Evolutionary conservation across 1,284 basidiomycete species (phyloP), one percentile per base, ranked within the genome.

Genomic region (Microbotryum saponariae): DNA sequence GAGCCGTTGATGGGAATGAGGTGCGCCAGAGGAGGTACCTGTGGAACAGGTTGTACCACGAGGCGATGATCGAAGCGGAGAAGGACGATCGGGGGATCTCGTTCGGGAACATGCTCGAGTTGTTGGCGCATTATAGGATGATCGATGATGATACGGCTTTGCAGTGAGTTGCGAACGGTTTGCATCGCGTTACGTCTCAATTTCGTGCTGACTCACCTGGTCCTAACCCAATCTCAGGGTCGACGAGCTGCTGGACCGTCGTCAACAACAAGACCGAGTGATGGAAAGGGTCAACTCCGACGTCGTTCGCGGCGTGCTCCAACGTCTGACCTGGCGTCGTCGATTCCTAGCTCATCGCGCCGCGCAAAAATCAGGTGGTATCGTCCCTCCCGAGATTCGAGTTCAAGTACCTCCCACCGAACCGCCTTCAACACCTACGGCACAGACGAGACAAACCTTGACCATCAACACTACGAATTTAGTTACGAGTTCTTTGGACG

Each of bases 51-150:
- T 77, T 96, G 4, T 91, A 87, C 71, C 86, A 92, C 71, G 91
- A 96, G 77, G 90, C 91, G 3, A 84, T 81, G 66, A 82, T 91
- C 50, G 65, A 65, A 8, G 82, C 83, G 2, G 83, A 86, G 65
- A 81, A 87, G 64, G 81, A 81, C 31, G 84, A 83, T 1, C 82
- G 83, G 55, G 91, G 93, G 10, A 89, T 98, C 64, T 88, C 90
- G 21, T 97, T 97, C 78, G 90, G 85, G 7, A 82, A 86, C 50
- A 96, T 97, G 91, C 81, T 97, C 16, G 74, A 89, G 52, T 77
- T 97, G 58, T 78, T 98, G 42, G 88, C 91, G 0, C 92, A 96
- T 73, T 86, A 97, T 77, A 94, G 90, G 75, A 78, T 97, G 61
- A 91, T 97, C 68, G 83, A 91, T 62, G 91, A 96, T 73, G 83